phyloP scores from a whole-genome alignment of 2,329 filamentous ascomycete genomes.

The Leptodontidium sp. region DNA sequence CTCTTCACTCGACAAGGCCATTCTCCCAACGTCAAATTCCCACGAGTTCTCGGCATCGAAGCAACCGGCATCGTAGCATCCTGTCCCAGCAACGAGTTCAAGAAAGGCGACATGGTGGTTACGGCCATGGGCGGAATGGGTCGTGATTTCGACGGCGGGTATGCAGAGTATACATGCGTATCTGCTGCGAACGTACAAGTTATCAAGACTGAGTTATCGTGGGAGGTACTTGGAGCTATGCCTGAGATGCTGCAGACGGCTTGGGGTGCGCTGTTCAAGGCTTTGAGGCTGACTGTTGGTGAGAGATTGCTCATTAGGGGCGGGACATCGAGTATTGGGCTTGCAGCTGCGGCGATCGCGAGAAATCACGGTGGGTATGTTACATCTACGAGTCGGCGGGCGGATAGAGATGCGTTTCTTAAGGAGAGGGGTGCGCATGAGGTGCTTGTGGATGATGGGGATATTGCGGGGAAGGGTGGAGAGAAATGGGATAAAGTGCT shows the following conservation, averaged over 20 bases:
- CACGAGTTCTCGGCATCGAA: constrained; percentile 40
- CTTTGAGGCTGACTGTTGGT: constrained; percentile 49
- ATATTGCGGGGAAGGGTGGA: constrained; percentile 49
- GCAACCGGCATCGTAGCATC: constrained; percentile 32
- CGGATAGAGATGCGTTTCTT: constrained; percentile 49
- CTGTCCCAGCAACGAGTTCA: constrained; percentile 46
- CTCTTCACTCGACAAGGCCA: constrained; percentile 54
- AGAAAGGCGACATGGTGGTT: constrained; percentile 52
- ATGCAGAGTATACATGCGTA: constrained; percentile 58
- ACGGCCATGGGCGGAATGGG: constrained; percentile 60
- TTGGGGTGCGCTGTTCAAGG: constrained; percentile 53
- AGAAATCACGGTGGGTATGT: constrained; percentile 52
- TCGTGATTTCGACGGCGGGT: constrained; percentile 55
- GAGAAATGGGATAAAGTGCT: constrained; percentile 55
- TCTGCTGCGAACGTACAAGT: constrained; percentile 51
- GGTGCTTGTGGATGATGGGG: constrained; percentile 54
- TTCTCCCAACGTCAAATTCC: constrained; percentile 34
- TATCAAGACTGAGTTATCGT: constrained; percentile 49
- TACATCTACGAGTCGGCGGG: constrained; percentile 51
- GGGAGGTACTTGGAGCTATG: constrained; percentile 55
- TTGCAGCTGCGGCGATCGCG: constrained; percentile 56
- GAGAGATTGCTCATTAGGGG: constrained; percentile 58
- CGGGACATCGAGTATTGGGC: constrained; percentile 56
- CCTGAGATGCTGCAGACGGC: constrained; percentile 61
- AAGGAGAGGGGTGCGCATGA: constrained; percentile 51